Conservation (phyloP, 305 asterid genomes). For the Rubia tinctorum region DNA sequence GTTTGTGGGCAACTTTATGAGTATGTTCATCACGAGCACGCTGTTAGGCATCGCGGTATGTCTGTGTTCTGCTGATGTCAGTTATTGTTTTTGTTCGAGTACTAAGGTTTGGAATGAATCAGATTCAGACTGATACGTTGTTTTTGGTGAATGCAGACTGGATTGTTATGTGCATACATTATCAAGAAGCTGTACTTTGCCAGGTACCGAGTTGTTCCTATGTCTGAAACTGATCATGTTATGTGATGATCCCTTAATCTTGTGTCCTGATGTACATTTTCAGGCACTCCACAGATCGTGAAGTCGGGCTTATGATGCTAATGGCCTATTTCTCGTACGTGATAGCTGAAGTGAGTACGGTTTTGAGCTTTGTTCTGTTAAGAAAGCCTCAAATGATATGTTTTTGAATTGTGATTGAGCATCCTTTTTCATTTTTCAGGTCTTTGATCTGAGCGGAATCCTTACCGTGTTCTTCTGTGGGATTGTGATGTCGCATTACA, state of each 20-base stretch:
- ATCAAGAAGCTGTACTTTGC: conserved; percentile 47
- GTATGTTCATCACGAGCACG: conserved; percentile 60
- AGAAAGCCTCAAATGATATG: no score
- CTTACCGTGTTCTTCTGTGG: conserved; percentile 48
- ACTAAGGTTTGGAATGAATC: not conserved
- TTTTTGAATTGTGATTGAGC: not conserved
- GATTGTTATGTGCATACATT: conserved; percentile 67
- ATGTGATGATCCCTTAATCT: not conserved
- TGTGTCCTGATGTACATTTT: conserved; percentile 10
- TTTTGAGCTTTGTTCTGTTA: not conserved
- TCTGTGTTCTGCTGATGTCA: conserved; percentile 1
- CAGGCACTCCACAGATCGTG: conserved; percentile 83
- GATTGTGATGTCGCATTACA: conserved; percentile 48
- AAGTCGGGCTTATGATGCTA: conserved; percentile 78
- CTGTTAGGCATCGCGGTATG: conserved; percentile 65
- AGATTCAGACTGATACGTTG: conserved; percentile 13
- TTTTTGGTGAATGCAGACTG: conserved; percentile 46
- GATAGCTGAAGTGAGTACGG: conserved; percentile 55
- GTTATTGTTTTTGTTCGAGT: not conserved
- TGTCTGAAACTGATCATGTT: not conserved
- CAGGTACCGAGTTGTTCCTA: conserved; percentile 34
- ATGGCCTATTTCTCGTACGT: conserved; percentile 85
- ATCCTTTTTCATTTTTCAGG: conserved; percentile 34
- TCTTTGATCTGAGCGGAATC: conserved; percentile 50
- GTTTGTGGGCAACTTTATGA: conserved; percentile 49